phyloP scores from a whole-genome alignment of 805 yeast species.

The Saccharomycopsis olivae region DNA sequence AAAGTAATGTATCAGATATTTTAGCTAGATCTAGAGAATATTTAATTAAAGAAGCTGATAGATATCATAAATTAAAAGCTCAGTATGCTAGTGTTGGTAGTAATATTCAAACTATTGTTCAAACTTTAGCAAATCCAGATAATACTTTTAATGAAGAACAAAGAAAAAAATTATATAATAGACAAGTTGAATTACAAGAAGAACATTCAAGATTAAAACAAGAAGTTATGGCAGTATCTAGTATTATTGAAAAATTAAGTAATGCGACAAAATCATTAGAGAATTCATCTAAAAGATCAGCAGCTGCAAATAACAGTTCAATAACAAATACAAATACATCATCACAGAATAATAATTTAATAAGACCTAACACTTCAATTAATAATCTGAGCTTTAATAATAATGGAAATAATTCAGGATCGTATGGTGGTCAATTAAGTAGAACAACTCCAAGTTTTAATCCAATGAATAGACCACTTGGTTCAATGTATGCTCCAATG shows the following conservation, averaged over 20 bases:
- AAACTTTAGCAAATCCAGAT: not conserved
- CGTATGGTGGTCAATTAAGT: too few species aligned
- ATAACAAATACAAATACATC: not conserved
- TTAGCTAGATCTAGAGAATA: not conserved
- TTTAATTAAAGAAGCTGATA: slow-evolving; percentile 3
- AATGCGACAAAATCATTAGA: not conserved
- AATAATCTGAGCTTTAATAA: not conserved
- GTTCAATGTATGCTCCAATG: not conserved
- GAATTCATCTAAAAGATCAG: not conserved
- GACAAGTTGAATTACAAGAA: too few species aligned
- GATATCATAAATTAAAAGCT: not conserved
- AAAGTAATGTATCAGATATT: not conserved
- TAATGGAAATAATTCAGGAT: not conserved
- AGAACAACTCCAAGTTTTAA: not conserved
- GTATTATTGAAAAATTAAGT: not conserved
- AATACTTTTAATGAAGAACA: not conserved
- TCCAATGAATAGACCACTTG: too few species aligned
- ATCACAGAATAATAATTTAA: too few species aligned
- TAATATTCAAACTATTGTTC: not conserved
- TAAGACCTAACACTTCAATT: too few species aligned
- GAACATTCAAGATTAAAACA: not conserved
- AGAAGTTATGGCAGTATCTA: not conserved
- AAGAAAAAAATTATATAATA: not conserved
- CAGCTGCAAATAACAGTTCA: too few species aligned
- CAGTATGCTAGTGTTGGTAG: not conserved